Conservation (phyloP, 164 flowering plant species). For the Umbilicus rupestris region DNA sequence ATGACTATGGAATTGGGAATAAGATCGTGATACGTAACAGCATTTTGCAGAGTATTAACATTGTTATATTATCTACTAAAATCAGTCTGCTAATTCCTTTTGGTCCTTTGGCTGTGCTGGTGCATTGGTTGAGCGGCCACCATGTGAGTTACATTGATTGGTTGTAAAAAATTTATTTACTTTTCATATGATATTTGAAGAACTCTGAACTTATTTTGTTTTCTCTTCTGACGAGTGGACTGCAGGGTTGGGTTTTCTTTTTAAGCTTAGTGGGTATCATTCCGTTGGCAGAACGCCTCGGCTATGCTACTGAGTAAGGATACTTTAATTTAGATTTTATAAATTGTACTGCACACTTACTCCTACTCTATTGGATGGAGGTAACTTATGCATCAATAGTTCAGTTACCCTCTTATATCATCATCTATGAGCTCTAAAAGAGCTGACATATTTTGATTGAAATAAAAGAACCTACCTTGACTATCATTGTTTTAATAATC, state of each 20-base stretch:
- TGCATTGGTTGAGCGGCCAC: constrained; percentile 4
- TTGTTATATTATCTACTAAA: constrained; percentile 16
- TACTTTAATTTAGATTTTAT: not conserved
- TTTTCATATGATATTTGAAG: too few relatives aligned
- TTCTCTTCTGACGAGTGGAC: not conserved
- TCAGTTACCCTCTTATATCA: too few relatives aligned
- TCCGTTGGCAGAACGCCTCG: constrained; percentile 3
- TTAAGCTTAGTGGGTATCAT: constrained; percentile 5
- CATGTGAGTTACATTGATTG: constrained; percentile 11
- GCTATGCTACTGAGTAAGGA: constrained; percentile 3
- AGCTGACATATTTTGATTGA: too few relatives aligned
- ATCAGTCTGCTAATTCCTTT: constrained; percentile 18
- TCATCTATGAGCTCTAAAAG: too few relatives aligned
- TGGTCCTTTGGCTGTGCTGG: constrained; percentile 19
- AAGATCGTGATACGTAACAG: constrained; percentile 10
- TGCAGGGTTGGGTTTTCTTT: constrained; percentile 9
- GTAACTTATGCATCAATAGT: too few relatives aligned
- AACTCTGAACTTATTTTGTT: too few relatives aligned
- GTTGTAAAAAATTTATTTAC: too few relatives aligned
- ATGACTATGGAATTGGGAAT: not conserved
- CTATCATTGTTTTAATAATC: not conserved
- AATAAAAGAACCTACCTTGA: not conserved
- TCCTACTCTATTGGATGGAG: not conserved
- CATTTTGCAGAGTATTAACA: constrained; percentile 1
- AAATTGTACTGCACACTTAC: not conserved